These are phyloP conservation scores for Penicillium canescens DNA, from an alignment of 495 filamentous ascomycete species.

Conservation along the genomic window DNA sequence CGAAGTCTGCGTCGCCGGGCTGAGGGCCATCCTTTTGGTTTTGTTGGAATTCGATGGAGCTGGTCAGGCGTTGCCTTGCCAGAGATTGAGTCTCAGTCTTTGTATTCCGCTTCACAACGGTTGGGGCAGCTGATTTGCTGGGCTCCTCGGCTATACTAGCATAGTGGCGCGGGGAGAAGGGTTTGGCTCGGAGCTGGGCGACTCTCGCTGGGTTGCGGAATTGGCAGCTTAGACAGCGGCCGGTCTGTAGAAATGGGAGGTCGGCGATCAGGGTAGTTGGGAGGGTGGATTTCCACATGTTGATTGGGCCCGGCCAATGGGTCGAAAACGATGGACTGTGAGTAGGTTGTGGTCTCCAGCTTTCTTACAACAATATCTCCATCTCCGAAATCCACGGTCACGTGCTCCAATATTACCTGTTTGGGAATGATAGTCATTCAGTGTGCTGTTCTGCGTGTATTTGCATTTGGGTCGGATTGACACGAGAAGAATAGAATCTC, in stretches of 20 bases:
- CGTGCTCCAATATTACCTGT: background rate
- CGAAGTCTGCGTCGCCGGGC: slow-evolving; percentile 59
- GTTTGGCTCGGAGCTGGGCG: slow-evolving; percentile 19
- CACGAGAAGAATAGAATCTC: too few relatives aligned
- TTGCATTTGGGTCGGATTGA: too few relatives aligned
- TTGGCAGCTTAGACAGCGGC: slow-evolving; percentile 43
- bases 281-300: slow-evolving; percentile 36
- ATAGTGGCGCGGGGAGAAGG: slow-evolving; percentile 33
- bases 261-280: slow-evolving; percentile 22
- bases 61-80: slow-evolving; percentile 3
- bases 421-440: background rate
- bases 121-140: background rate
- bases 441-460: too few relatives aligned
- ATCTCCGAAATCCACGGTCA: slow-evolving; percentile 4
- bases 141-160: slow-evolving; percentile 18
- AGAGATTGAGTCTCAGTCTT: background rate
- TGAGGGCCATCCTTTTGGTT: slow-evolving; percentile 27
- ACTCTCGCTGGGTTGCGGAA: slow-evolving; percentile 30
- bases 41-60: slow-evolving; percentile 32
- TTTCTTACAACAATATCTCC: background rate
- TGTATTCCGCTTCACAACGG: background rate
- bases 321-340: background rate
- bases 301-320: background rate
- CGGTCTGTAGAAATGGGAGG: slow-evolving; percentile 25
- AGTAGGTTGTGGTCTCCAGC: background rate